Base-by-base conservation (phyloP, 306 rosid genomes). In the Begonia fuchsioides region DNA sequence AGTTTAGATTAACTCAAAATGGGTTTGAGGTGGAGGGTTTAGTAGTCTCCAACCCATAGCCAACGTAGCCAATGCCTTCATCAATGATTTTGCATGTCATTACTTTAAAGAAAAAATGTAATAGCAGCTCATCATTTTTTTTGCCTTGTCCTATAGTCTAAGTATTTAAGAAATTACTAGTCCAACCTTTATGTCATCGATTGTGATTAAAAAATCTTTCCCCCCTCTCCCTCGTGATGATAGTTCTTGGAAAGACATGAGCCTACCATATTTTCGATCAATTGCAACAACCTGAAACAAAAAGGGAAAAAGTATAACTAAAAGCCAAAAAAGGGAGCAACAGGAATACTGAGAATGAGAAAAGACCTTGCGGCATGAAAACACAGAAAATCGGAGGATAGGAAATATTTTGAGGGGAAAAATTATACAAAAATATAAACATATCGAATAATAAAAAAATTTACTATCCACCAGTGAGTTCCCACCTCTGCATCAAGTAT, bases 201-300 rank as follows among this genome's bases (percentile, higher is more conserved):
- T 51, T 39, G 80, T 53, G 48, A 83, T 63, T 44, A 69, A 54
- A 45, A 63, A 39, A 58, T 75, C 94, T 69, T 72, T 87, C 62
- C 87, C 61, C 55, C 94, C 96, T 75, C 87, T 80, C 54, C 75
- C 79, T 8, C 94, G 92, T 11, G 94, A 77, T 62, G 96, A 87
- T 71, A 87, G 57, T 64, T 87, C 94, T 72, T 87, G 96, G 65
- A 83, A 87, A 63, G 96, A 74, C 96, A 75, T 68, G 54, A 79
- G 75, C 61, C 50, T 45, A 58, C 76, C 82, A 55, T 72, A 73
- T 65, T 74, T 87, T 62, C 96, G 75, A 66, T 87, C 94, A 70
- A 83, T 63, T 46, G 77, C 94, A 65, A 87, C 96, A 67, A 87
- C 75, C 96, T 87, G 77, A 68, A 20, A 69, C 62, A 55, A 40